Evolutionary conservation across 306 rosid species (phyloP).

Genomic region (Cajanus cajan): DNA sequence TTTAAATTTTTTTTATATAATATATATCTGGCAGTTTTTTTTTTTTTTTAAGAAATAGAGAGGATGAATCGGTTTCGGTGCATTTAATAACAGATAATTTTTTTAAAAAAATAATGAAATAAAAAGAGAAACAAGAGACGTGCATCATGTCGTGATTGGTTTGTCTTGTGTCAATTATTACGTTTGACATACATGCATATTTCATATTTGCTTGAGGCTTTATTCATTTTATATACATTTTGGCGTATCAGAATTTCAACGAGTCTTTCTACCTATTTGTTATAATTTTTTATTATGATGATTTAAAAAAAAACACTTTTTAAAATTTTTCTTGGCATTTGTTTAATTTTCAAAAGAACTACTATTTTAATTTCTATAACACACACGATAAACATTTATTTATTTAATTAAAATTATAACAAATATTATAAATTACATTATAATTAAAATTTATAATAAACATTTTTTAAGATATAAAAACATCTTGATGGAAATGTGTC

Average conservation of each 20-base stretch:
- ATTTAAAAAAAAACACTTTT: too few species aligned
- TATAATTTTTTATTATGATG: too few species aligned
- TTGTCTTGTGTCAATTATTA: neutral
- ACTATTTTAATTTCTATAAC: too few species aligned
- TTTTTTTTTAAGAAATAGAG: neutral
- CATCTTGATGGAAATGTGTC: neutral
- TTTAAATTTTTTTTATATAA: too few species aligned
- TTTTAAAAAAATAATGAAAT: too few species aligned
- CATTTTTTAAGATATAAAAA: too few species aligned
- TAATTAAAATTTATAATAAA: too few species aligned
- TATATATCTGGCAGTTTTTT: neutral
- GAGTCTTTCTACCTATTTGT: neutral
- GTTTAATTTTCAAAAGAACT: too few species aligned
- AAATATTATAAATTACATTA: too few species aligned
- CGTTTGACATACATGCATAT: neutral
- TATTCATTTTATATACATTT: neutral
- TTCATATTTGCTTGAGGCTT: neutral
- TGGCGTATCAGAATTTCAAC: neutral
- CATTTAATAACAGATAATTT: neutral
- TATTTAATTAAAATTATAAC: too few species aligned
- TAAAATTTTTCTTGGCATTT: too few species aligned
- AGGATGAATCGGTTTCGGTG: neutral
- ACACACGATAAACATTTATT: too few species aligned
- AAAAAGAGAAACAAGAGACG: neutral
- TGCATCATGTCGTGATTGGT: neutral